Percentiles rank a stretch among this genome's conserved stretches.
These are phyloP conservation scores for Lactifluus hygrophoroides DNA, from an alignment of 768 basidiomycete species.

Conservation along the genomic window DNA sequence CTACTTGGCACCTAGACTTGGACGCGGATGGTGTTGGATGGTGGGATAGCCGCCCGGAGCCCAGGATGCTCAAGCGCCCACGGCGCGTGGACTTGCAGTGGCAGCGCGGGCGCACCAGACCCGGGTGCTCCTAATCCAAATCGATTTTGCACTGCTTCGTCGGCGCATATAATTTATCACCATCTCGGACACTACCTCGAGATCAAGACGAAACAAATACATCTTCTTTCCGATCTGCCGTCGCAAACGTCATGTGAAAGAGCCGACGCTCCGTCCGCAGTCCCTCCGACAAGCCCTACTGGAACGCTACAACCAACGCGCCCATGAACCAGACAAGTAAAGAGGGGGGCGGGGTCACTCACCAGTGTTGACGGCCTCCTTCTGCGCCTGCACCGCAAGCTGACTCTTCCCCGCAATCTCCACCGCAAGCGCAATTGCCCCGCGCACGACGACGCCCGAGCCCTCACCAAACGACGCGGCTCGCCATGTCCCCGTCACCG, in stretches of 20 bases:
- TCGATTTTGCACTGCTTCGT: no score
- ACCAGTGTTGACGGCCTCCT: conserved; percentile 93
- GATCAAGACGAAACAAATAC: conserved; percentile 23
- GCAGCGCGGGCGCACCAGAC: no score
- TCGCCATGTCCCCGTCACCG: conserved; percentile 80
- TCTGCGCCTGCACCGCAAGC: conserved; percentile 76
- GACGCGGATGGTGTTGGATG: background rate
- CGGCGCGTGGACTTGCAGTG: no score
- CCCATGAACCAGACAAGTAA: background rate
- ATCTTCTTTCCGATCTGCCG: conserved; percentile 94
- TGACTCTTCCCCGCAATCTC: conserved; percentile 76
- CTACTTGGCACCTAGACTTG: no score
- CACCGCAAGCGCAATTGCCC: conserved; percentile 74
- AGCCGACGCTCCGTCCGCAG: conserved; percentile 79
- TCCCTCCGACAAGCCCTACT: conserved; percentile 74
- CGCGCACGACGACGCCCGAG: conserved; percentile 73
- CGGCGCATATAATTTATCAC: no score
- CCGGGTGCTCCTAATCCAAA: no score
- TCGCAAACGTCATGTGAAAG: conserved; percentile 90
- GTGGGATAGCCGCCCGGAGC: no score
- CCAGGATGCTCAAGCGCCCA: no score
- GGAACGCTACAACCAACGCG: conserved; percentile 53
- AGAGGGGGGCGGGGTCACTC: background rate
- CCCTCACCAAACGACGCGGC: conserved; percentile 64
- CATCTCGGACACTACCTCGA: no score